phyloP scores from a whole-genome alignment of 495 filamentous ascomycete genomes.

The Copromyces sp. region DNA sequence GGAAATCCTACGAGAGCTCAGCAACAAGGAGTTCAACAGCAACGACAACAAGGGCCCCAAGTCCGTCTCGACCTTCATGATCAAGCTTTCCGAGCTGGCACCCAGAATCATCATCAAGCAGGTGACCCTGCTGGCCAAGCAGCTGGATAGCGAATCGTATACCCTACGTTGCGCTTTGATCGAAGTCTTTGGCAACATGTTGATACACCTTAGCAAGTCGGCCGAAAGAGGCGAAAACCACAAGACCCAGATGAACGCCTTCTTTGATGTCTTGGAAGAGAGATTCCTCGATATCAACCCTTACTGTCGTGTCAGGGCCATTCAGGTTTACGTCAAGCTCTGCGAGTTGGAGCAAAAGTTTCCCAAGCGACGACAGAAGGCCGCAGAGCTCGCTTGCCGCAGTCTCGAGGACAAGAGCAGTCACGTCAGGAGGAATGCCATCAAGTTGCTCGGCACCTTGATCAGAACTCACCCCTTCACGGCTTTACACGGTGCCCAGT shows the following conservation, averaged over 20 bases:
- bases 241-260: constrained; percentile 88
- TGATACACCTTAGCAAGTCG: constrained; percentile 79
- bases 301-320: constrained; percentile 83
- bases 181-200: constrained; percentile 97
- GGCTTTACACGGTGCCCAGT: constrained; percentile 79
- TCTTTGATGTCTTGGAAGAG: constrained; percentile 94
- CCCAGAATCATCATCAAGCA: constrained; percentile 93
- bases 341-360: constrained; percentile 92
- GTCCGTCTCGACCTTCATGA: constrained; percentile 92
- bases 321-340: constrained; percentile 87
- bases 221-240: constrained; percentile 83
- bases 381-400: constrained; percentile 71
- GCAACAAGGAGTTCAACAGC: constrained; percentile 94
- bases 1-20: constrained; percentile 86
- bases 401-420: constrained; percentile 97
- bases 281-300: constrained; percentile 95
- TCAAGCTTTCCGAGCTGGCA: constrained; percentile 89
- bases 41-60: constrained; percentile 94
- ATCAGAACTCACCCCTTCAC: constrained; percentile 91
- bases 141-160: constrained; percentile 95
- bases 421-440: constrained; percentile 88
- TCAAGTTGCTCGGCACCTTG: constrained; percentile 79
- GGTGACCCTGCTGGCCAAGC: constrained; percentile 86
- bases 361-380: constrained; percentile 78
- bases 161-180: constrained; percentile 87